Conservation (phyloP, 345 rosid species). For the Nasturtium officinale region DNA sequence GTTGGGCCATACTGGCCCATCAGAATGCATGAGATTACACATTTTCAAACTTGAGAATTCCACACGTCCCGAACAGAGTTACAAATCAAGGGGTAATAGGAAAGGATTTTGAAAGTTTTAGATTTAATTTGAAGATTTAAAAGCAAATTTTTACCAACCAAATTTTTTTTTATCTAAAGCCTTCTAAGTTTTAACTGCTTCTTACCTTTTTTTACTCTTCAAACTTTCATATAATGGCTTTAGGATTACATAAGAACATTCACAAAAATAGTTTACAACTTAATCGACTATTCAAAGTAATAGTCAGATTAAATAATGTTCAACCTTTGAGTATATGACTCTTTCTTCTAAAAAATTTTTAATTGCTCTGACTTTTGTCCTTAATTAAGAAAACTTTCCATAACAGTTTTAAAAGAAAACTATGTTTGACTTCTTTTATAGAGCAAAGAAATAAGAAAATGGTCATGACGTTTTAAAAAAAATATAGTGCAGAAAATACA, state of each 20-base stretch:
- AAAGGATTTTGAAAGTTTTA: too few species aligned
- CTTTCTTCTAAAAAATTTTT: not conserved
- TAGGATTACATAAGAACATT: not conserved
- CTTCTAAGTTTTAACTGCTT: too few species aligned
- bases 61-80: not conserved
- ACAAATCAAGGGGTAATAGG: too few species aligned
- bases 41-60: not conserved
- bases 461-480: not conserved
- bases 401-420: not conserved
- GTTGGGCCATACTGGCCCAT: not conserved
- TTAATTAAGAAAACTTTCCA: not conserved
- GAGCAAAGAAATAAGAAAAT: not conserved
- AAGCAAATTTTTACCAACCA: too few species aligned
- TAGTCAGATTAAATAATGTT: not conserved
- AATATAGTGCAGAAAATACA: not conserved
- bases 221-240: too few species aligned
- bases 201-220: too few species aligned
- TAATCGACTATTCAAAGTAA: not conserved
- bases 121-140: too few species aligned
- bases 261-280: not conserved
- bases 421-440: not conserved
- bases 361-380: constrained; percentile 12
- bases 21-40: not conserved
- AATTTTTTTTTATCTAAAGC: too few species aligned
- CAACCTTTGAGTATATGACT: not conserved